Evolutionary conservation across 768 basidiomycete species (phyloP).

Genomic region (Kwoniella pini): DNA sequence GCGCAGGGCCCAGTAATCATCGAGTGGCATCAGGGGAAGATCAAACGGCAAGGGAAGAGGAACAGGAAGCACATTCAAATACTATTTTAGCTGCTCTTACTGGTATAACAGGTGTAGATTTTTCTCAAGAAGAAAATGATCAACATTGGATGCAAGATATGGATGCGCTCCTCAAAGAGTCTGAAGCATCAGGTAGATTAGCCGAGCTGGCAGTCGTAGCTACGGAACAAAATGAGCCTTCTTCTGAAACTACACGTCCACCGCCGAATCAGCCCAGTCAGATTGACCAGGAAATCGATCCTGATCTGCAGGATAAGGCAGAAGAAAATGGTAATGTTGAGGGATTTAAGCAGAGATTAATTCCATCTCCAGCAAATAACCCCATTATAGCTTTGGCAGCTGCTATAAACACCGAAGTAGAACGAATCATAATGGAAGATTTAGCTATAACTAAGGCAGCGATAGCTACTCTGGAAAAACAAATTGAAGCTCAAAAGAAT

Average conservation of each 20-base stretch:
- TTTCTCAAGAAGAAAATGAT: slow-evolving; percentile 20
- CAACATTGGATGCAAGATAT: slow-evolving; percentile 38
- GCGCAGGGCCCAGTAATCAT: neutral
- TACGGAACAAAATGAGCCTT: slow-evolving; percentile 18
- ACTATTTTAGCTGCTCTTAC: slow-evolving; percentile 44
- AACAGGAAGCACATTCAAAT: slow-evolving; percentile 36
- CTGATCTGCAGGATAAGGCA: too few species aligned
- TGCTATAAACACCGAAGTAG: slow-evolving; percentile 43
- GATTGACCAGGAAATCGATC: too few species aligned
- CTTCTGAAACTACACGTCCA: neutral
- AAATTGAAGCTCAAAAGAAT: slow-evolving; percentile 21
- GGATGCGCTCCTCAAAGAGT: slow-evolving; percentile 33
- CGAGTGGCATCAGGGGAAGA: neutral
- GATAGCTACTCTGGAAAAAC: slow-evolving; percentile 24
- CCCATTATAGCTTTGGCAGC: slow-evolving; percentile 23
- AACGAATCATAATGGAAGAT: slow-evolving; percentile 39
- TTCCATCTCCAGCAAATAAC: slow-evolving; percentile 9
- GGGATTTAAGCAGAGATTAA: neutral
- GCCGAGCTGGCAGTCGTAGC: slow-evolving; percentile 45
- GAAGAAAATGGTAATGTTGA: too few species aligned
- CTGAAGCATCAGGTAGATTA: slow-evolving; percentile 35
- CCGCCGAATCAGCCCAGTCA: neutral
- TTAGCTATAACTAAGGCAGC: slow-evolving; percentile 37
- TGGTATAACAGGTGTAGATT: slow-evolving; percentile 24
- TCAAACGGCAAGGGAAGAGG: slow-evolving; percentile 5